Percentiles rank a stretch among this genome's conserved stretches.
phyloP scores from a whole-genome alignment of 1,284 basidiomycete genomes.

The Lignosus rhinocerotis region DNA sequence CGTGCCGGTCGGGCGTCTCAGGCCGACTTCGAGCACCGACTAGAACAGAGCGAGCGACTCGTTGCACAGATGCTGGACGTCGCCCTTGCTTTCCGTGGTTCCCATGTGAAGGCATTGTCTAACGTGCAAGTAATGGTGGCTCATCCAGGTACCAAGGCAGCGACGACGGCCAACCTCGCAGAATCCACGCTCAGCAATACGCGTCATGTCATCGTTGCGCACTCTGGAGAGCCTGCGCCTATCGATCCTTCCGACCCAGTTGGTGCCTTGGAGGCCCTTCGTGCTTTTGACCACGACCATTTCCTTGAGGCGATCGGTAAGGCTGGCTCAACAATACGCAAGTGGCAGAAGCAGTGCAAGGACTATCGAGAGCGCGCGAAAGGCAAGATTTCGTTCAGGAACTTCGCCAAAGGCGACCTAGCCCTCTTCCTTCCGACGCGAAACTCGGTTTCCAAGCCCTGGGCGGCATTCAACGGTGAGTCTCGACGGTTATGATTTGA shows the following conservation, averaged over 20 bases:
- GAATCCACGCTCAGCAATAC: constrained; percentile 50
- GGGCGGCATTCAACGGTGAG: constrained; percentile 96
- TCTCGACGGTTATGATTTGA: constrained; percentile 22
- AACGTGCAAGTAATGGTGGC: constrained; percentile 61
- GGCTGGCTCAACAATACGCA: constrained; percentile 84
- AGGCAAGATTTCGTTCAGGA: constrained; percentile 92
- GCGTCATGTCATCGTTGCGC: constrained; percentile 52
- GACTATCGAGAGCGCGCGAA: constrained; percentile 90
- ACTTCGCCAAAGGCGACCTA: constrained; percentile 91
- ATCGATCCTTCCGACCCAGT: constrained; percentile 74
- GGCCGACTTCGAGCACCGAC: constrained; percentile 62
- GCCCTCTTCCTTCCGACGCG: constrained; percentile 95
- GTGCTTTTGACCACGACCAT: constrained; percentile 79
- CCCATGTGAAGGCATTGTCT: constrained; percentile 68
- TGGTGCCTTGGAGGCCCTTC: constrained; percentile 64
- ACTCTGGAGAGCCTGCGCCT: constrained; percentile 64
- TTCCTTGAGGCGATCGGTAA: constrained; percentile 82
- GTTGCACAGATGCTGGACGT: constrained; percentile 75
- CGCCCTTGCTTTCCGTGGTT: constrained; percentile 70
- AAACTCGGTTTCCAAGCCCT: constrained; percentile 89
- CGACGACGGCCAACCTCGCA: constrained; percentile 25
- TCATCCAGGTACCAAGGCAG: constrained; percentile 47
- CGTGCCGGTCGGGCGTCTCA: constrained; percentile 60
- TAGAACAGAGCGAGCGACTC: constrained; percentile 61
- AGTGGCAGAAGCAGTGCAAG: constrained; percentile 96